Base-by-base conservation (phyloP, 2,329 filamentous ascomycete genomes). In the Colletotrichum endophyticum region DNA sequence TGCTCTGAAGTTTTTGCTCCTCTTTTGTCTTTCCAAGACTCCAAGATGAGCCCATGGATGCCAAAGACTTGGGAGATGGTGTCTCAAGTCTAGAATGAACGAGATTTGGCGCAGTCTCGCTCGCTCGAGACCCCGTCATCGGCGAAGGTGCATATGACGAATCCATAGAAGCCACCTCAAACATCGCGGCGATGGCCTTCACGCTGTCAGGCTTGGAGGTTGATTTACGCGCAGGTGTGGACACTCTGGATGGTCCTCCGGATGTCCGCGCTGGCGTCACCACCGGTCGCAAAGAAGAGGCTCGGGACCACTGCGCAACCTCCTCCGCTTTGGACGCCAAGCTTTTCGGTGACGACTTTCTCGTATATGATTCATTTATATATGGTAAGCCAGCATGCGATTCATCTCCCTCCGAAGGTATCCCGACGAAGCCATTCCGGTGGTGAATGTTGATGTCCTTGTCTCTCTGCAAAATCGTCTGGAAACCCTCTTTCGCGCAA, bases 151-250 rank as follows among this genome's bases (percentile, higher is more conserved):
- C 32, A 67, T 75, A 70, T 7, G 78, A 79, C 1, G 81, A 80
- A 32, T 80, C 77, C 66, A 79, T 82, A 15, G 79, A 79, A 8
- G 81, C 82, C 56, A 79, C 85, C 77, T 91, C 88, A 80, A 91
- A 91, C 80, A 87, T 85, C 44, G 89, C 89, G 6, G 89, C 86
- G 84, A 91, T 90, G 3, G 88, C 88, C 78, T 83, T 88, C 15
- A 90, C 89, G 5, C 83, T 81, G 25, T 81, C 80, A 75, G 72
- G 78, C 27, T 82, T 87, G 27, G 78, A 80, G 5, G 78, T 70
- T 1, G 82, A 81, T 69, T 78, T 79, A 15, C 61, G 66, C 19
- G 66, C 62, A 28, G 56, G 32, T 11, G 73, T 76, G 6, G 27
- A 39, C 16, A 22, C 67, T 12, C 61, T 22, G 6, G 39, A 39